Evolutionary conservation across 108 stramenopile genomes (phyloP), one percentile per base, ranked within the genome.

Genomic region (Nitzschia palea): DNA sequence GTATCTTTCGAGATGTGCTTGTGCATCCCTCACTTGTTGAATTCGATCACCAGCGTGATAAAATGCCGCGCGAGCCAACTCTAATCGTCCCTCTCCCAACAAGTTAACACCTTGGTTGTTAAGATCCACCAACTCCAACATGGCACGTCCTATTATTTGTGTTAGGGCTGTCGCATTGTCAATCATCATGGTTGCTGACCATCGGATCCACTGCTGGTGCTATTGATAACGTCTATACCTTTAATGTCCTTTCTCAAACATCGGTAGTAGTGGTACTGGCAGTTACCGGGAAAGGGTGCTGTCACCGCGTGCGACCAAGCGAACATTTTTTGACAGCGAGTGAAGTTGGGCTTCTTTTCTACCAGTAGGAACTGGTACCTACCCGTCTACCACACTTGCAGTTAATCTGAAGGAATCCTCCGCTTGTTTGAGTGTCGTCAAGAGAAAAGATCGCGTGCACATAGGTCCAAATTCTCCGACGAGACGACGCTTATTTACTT

Each of bases 81-180:
- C n/a, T n/a, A 56, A 4, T 12, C 33, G 12, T 2, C 55, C 55
- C 15, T 56, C 32, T 14, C 55, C 55, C 22, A 56, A 27, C 8
- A 56, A 32, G 6, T 56, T 17, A 9, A 56, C 55, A 27, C 55
- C 55, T 33, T 56, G 20, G 33, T 56, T 56, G 55, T 56, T 56
- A 28, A 56, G 22, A n/a, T 28, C 12, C 15, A 56, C 55, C 55
- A 56, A 33, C 55, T 32, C 28, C 20, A 33, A 28, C 12, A 56
- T 56, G 15, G 55, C 26, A 4, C 31, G 17, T 56, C 17, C 6
- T 23, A 6, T 5, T 10, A 22, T 9, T 51, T 17, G 50, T 18
- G 50, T 51, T n/a, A 10, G 22, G 6, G n/a, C 22, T 18, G n/a
- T 18, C 18, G 50, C 50, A 6, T 17, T 51, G n/a, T n/a, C n/a